phyloP scores from a whole-genome alignment of 345 rosid species.

The Punica granatum region DNA sequence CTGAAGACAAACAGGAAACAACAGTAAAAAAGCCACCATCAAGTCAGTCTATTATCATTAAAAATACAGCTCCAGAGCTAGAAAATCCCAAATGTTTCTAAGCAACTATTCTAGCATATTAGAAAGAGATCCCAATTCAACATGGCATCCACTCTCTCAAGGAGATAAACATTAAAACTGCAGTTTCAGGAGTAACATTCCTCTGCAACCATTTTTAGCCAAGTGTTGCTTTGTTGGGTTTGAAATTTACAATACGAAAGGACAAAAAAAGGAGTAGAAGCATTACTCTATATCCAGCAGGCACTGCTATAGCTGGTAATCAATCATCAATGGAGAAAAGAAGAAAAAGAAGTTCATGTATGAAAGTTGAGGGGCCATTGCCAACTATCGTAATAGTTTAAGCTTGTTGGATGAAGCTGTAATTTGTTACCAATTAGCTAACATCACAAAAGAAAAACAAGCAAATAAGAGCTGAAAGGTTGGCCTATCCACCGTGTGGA shows the following conservation, averaged over 20 bases:
- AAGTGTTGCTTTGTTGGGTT: neutral
- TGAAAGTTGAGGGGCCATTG: too few species aligned
- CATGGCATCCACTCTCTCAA: neutral
- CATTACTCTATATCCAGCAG: neutral
- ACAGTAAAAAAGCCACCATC: neutral
- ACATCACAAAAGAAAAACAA: neutral
- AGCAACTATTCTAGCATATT: neutral
- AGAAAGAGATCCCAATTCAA: neutral
- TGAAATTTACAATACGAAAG: neutral
- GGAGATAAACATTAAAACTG: neutral
- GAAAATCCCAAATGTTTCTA: neutral
- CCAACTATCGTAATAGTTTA: neutral
- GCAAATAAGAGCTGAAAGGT: neutral
- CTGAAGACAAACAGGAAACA: slow-evolving; percentile 27
- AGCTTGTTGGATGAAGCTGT: neutral
- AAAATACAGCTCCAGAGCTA: neutral
- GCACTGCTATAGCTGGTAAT: neutral
- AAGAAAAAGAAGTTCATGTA: too few species aligned
- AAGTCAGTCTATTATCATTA: neutral
- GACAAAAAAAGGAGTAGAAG: neutral
- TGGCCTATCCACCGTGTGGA: too few species aligned
- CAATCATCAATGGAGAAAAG: neutral
- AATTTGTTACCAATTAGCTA: neutral
- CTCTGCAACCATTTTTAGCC: neutral
- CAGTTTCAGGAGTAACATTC: neutral